Conservation (phyloP, 257 asterid species). For the Salvia rosmarinus region DNA sequence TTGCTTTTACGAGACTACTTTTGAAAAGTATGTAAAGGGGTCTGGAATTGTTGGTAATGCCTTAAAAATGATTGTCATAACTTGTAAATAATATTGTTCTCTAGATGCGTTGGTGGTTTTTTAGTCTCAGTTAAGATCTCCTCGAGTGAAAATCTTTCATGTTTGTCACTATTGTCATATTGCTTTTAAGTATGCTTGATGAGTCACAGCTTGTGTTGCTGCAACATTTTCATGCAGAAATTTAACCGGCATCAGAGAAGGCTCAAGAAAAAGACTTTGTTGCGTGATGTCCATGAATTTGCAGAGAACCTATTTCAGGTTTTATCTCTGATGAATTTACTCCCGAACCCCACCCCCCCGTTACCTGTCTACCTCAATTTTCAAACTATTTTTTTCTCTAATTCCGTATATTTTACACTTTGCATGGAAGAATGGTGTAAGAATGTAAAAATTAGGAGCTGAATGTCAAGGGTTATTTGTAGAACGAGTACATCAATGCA, state of each 20-base stretch:
- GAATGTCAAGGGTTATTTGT: background rate
- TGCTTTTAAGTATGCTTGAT: no score
- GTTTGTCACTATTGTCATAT: constrained; percentile 1
- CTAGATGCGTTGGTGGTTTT: background rate
- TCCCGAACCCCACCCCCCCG: background rate
- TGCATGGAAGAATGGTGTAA: background rate
- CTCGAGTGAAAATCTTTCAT: constrained; percentile 3
- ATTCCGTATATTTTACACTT: constrained; percentile 16
- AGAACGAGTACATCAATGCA: background rate
- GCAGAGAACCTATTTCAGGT: constrained; percentile 84
- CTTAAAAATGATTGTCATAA: background rate
- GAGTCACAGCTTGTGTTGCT: constrained; percentile 18
- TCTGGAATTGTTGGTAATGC: constrained; percentile 11
- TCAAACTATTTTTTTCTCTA: background rate
- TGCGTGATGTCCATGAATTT: constrained; percentile 63
- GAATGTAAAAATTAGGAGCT: background rate
- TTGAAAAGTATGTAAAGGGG: background rate
- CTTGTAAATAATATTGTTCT: background rate
- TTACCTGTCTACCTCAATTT: background rate
- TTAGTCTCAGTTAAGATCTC: background rate
- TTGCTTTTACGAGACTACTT: background rate
- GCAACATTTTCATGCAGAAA: constrained; percentile 47
- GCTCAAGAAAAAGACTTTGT: constrained; percentile 55
- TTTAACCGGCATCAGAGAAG: constrained; percentile 54
- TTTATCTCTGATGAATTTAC: constrained; percentile 14